Conservation (phyloP, 23 red algal species). For the Pyropia haitanensis region DNA sequence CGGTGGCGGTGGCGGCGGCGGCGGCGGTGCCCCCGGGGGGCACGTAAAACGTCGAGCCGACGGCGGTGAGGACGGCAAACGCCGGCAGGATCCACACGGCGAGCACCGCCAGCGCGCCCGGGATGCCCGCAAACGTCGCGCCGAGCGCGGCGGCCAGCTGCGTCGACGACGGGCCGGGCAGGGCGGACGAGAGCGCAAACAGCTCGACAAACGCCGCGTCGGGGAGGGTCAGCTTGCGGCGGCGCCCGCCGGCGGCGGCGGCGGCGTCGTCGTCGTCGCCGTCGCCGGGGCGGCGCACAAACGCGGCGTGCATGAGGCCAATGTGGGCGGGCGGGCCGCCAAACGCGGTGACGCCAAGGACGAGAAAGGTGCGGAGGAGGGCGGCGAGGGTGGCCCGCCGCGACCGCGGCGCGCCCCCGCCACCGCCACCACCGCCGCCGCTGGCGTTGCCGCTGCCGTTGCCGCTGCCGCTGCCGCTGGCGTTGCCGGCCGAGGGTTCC, state of each 20-base stretch:
- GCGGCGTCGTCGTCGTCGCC: background rate
- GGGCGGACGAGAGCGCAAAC: constrained; percentile 34
- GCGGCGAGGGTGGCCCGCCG: constrained; percentile 13
- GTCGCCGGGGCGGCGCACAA: constrained; percentile 3
- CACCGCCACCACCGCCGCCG: too few relatives aligned
- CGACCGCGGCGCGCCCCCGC: background rate
- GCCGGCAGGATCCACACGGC: constrained; percentile 51
- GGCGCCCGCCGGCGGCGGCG: too few relatives aligned
- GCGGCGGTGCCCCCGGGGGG: background rate
- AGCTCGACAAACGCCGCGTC: constrained; percentile 64
- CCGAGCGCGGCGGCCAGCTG: constrained; percentile 46
- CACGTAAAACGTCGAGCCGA: constrained; percentile 36
- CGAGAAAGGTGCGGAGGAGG: constrained; percentile 27
- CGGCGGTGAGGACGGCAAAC: constrained; percentile 16
- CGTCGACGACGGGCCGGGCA: constrained; percentile 64
- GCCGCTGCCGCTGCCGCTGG: too few relatives aligned
- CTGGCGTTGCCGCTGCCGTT: background rate
- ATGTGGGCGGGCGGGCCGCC: constrained; percentile 72
- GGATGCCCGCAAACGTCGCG: constrained; percentile 28
- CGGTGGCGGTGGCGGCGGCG: too few relatives aligned
- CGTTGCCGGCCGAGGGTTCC: too few relatives aligned
- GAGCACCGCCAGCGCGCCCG: constrained; percentile 29
- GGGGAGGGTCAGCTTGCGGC: constrained; percentile 8
- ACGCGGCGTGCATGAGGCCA: constrained; percentile 30
- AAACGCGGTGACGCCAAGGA: constrained; percentile 36